phyloP scores from a whole-genome alignment of 164 flowering plant genomes.

The Berberis thunbergii region DNA sequence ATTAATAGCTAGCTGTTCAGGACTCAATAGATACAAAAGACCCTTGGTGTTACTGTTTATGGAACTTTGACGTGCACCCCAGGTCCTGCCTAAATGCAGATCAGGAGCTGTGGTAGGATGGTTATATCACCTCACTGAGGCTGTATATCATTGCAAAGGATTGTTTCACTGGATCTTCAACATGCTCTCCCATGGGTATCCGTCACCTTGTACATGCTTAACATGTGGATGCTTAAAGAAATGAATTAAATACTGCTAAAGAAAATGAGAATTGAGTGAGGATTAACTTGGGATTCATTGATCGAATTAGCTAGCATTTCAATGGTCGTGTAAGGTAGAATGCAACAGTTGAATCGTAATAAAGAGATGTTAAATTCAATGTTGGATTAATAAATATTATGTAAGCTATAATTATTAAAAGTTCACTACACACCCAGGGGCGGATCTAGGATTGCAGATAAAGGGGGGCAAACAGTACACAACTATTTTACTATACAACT shows the following conservation, averaged over 20 bases:
- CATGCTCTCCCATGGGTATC: neutral
- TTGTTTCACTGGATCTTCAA: neutral
- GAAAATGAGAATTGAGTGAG: no score
- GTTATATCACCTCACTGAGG: constrained; percentile 1
- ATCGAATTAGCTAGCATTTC: no score
- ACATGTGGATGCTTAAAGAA: neutral
- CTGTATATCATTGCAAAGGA: neutral
- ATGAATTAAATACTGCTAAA: neutral
- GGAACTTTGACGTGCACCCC: constrained; percentile 4
- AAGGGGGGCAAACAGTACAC: no score
- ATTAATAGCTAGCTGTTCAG: neutral
- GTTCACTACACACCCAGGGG: no score
- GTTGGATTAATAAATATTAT: no score
- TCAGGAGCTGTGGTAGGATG: neutral
- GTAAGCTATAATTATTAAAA: no score
- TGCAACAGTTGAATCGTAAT: no score
- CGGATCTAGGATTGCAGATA: no score
- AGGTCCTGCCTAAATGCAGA: neutral
- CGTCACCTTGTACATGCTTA: neutral
- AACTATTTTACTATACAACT: no score
- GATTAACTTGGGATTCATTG: no score
- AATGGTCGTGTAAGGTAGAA: no score
- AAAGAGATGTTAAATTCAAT: no score
- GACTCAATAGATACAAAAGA: neutral
- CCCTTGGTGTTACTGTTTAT: neutral